Conservation (phyloP, 1,139 yeast genomes). For the Lodderomyces theae region DNA sequence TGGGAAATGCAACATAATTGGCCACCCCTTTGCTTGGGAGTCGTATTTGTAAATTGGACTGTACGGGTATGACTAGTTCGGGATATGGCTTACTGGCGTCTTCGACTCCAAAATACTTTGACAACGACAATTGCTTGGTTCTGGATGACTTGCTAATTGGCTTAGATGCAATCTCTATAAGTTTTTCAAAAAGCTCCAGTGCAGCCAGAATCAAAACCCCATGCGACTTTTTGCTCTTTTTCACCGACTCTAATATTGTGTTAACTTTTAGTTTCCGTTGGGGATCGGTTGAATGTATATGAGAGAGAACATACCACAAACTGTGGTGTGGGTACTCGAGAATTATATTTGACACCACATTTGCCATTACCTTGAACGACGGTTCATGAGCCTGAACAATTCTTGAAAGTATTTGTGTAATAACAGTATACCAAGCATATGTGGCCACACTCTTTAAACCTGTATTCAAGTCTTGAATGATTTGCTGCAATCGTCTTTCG, state of each 20-base stretch:
- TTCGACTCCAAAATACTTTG: slow-evolving; percentile 46
- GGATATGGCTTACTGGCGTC: slow-evolving; percentile 52
- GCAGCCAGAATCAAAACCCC: slow-evolving; percentile 20
- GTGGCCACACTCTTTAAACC: slow-evolving; percentile 51
- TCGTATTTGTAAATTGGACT: slow-evolving; percentile 65
- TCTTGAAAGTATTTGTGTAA: slow-evolving; percentile 84
- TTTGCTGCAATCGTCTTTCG: slow-evolving; percentile 40
- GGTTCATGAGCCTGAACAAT: slow-evolving; percentile 60
- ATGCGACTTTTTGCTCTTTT: slow-evolving; percentile 6
- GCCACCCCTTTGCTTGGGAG: slow-evolving; percentile 54
- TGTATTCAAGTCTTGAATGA: slow-evolving; percentile 53
- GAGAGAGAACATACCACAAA: slow-evolving; percentile 81
- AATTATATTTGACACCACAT: slow-evolving; percentile 56
- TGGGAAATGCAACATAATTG: slow-evolving; percentile 47
- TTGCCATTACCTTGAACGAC: slow-evolving; percentile 55
- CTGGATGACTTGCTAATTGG: slow-evolving; percentile 30
- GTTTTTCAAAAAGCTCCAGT: slow-evolving; percentile 31
- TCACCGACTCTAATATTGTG: slow-evolving; percentile 21
- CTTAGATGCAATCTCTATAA: slow-evolving; percentile 36
- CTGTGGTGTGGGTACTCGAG: slow-evolving; percentile 75
- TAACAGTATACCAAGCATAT: slow-evolving; percentile 77
- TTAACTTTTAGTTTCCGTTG: slow-evolving; percentile 53
- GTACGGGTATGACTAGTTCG: slow-evolving; percentile 77
- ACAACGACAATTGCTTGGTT: slow-evolving; percentile 32
- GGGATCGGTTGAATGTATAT: slow-evolving; percentile 63